phyloP scores from a whole-genome alignment of 2,329 filamentous ascomycete genomes.

The Orbilia brochopaga region DNA sequence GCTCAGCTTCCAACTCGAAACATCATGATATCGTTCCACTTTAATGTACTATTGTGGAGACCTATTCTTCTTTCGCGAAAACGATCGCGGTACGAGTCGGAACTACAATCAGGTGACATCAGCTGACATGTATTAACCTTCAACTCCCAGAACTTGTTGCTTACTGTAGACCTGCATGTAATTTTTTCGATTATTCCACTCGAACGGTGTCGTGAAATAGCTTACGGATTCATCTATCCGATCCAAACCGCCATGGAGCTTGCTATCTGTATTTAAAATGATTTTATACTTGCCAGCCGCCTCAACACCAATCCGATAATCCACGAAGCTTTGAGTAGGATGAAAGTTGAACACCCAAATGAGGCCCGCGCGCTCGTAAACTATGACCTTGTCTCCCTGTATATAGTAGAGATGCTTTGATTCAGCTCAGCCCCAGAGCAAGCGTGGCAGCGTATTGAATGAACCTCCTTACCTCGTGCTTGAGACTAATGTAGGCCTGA shows the following conservation, averaged over 20 bases:
- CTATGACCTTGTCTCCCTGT: constrained; percentile 81
- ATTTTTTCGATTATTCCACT: constrained; percentile 89
- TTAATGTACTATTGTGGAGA: not conserved
- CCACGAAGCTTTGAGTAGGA: constrained; percentile 79
- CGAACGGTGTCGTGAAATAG: constrained; percentile 89
- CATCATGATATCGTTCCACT: not conserved
- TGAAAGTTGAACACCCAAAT: constrained; percentile 98
- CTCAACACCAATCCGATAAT: constrained; percentile 91
- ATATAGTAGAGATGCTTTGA: not conserved
- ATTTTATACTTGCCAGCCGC: constrained; percentile 82
- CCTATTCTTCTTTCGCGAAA: constrained; percentile 33
- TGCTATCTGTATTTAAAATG: constrained; percentile 79
- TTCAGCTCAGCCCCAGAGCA: not conserved
- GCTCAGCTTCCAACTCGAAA: not conserved
- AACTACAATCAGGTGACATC: constrained; percentile 25
- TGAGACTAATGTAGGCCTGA: constrained; percentile 91
- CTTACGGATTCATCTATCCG: constrained; percentile 79
- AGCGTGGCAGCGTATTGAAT: not conserved
- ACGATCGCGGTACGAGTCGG: constrained; percentile 48
- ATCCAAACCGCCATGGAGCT: constrained; percentile 77
- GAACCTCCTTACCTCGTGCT: constrained; percentile 70
- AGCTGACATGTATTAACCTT: constrained; percentile 13
- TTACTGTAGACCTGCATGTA: constrained; percentile 82
- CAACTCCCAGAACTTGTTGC: constrained; percentile 16
- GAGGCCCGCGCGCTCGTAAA: constrained; percentile 89